Evolutionary conservation across 1,284 basidiomycete species (phyloP).

Genomic region (Pseudozyma sp.): DNA sequence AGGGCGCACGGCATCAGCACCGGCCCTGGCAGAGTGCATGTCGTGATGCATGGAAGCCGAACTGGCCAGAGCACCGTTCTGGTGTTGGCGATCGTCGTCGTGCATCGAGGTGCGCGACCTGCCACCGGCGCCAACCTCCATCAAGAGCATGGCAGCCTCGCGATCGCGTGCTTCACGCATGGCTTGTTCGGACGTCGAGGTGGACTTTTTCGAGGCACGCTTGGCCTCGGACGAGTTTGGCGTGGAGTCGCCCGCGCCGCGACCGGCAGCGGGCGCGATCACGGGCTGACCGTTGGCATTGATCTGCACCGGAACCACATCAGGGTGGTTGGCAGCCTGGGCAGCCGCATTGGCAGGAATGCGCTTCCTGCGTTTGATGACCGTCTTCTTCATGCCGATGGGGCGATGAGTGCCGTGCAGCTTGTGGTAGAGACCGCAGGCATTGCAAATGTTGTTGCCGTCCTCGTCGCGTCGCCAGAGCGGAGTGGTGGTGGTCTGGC

Average conservation of each 20-base stretch:
- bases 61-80: slow-evolving; percentile 10
- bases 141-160: slow-evolving; percentile 66
- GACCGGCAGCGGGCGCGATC: slow-evolving; percentile 43
- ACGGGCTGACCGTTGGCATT: slow-evolving; percentile 45
- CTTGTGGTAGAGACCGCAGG: slow-evolving; percentile 90
- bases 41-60: slow-evolving; percentile 37
- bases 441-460: slow-evolving; percentile 90
- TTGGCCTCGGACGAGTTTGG: slow-evolving; percentile 21
- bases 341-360: slow-evolving; percentile 71
- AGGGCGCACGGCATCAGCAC: slow-evolving; percentile 9
- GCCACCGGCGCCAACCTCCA: slow-evolving; percentile 60
- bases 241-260: slow-evolving; percentile 14
- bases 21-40: slow-evolving; percentile 22
- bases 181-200: slow-evolving; percentile 34
- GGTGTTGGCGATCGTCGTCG: slow-evolving; percentile 29
- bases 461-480: slow-evolving; percentile 90
- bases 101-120: slow-evolving; percentile 24
- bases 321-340: slow-evolving; percentile 37
- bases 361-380: slow-evolving; percentile 96
- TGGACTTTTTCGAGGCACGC: slow-evolving; percentile 33
- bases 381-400: slow-evolving; percentile 97
- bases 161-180: slow-evolving; percentile 59
- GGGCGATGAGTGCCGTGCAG: slow-evolving; percentile 95
- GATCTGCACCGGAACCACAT: slow-evolving; percentile 45
- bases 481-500: slow-evolving; percentile 88